Conservation (phyloP, 139 green algal genomes). For the Asterochloris erici region DNA sequence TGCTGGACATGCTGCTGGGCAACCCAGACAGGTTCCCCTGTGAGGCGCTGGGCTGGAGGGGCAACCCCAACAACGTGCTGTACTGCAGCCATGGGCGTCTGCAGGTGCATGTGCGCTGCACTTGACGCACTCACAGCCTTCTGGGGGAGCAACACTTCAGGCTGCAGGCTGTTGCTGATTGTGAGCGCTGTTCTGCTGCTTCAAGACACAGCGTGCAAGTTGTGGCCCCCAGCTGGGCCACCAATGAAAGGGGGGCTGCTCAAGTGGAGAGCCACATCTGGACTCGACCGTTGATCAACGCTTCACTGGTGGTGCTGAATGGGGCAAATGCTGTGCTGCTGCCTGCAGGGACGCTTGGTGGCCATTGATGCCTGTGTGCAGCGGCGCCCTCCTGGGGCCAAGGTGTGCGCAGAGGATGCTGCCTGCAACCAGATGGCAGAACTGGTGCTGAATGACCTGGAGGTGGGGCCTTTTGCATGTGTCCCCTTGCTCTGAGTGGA, state of each 20-base stretch:
- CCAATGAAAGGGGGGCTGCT: neutral
- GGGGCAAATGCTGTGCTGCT: neutral
- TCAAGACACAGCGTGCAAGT: too few relatives aligned
- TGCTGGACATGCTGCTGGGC: conserved; percentile 76
- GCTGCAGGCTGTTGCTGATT: too few relatives aligned
- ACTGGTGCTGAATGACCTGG: conserved; percentile 51
- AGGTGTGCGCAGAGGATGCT: conserved; percentile 49
- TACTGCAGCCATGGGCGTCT: conserved; percentile 22
- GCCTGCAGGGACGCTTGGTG: conserved; percentile 39
- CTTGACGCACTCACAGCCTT: too few relatives aligned
- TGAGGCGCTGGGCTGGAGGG: conserved; percentile 66
- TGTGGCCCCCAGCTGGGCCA: too few relatives aligned
- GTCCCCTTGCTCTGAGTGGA: too few relatives aligned
- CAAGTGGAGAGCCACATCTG: neutral
- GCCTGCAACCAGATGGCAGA: conserved; percentile 72
- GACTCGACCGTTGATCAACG: neutral
- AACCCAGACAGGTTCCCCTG: conserved; percentile 80
- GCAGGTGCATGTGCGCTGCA: neutral
- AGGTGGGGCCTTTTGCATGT: neutral
- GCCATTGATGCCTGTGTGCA: conserved; percentile 80
- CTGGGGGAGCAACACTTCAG: too few relatives aligned
- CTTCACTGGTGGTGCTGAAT: neutral
- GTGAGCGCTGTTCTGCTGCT: too few relatives aligned
- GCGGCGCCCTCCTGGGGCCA: conserved; percentile 58
- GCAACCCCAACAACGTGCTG: conserved; percentile 57